phyloP scores from a whole-genome alignment of 495 filamentous ascomycete genomes.

The Polyplosphaeria fusca region DNA sequence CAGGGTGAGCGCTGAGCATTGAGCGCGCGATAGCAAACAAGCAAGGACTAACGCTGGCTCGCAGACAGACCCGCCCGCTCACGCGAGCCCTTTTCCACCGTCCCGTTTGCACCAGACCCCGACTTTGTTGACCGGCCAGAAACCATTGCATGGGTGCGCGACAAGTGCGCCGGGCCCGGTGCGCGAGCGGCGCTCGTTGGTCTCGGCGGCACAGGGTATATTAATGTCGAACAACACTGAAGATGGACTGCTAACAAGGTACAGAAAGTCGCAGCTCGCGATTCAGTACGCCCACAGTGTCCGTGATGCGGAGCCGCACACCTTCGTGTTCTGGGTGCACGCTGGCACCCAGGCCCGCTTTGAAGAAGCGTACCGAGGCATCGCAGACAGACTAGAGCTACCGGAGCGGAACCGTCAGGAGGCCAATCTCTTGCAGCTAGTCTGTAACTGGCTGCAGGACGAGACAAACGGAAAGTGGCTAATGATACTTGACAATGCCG shows the following conservation, averaged over 20 bases:
- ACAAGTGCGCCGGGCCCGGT: neutral
- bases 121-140: conserved; percentile 5
- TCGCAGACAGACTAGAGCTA: conserved; percentile 28
- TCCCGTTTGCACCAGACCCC: neutral
- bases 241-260: neutral
- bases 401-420: conserved; percentile 35
- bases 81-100: neutral
- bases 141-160: neutral
- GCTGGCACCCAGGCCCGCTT: conserved; percentile 3
- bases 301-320: neutral
- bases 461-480: conserved; percentile 45
- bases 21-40: neutral
- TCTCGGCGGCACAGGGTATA: neutral
- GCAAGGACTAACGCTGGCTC: neutral
- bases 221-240: neutral
- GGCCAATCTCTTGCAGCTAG: conserved; percentile 38
- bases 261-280: conserved; percentile 1
- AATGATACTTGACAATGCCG: conserved; percentile 54
- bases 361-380: conserved; percentile 26
- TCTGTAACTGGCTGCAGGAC: conserved; percentile 42
- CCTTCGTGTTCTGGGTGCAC: conserved; percentile 6
- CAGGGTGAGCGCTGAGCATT: conserved; percentile 1
- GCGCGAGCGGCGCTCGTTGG: neutral
- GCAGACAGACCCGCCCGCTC: neutral
- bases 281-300: neutral